Conservation (phyloP, 495 filamentous ascomycete species). For the Aspergillus diversus region DNA sequence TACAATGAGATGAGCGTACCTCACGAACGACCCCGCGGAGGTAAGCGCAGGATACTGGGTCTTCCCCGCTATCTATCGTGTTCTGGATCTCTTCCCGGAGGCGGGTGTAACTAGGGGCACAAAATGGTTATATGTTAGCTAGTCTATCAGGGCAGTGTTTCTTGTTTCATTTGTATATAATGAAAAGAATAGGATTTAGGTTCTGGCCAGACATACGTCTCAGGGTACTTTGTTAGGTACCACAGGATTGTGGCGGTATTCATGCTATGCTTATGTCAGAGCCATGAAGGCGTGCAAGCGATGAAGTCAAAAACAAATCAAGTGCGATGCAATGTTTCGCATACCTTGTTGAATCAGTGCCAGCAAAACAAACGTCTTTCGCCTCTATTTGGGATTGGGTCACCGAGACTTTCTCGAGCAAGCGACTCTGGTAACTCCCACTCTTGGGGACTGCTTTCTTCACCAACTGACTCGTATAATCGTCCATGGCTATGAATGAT, state of each 20-base stretch:
- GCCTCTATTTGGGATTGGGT: conserved; percentile 51
- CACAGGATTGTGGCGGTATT: conserved; percentile 49
- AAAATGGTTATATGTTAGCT: not conserved
- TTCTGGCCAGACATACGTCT: conserved; percentile 35
- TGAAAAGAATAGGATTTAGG: not conserved
- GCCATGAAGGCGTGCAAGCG: too few species aligned
- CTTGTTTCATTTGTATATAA: not conserved
- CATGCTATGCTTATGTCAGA: conserved; percentile 29
- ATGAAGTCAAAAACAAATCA: too few species aligned
- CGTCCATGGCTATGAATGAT: conserved; percentile 41
- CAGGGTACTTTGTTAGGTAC: conserved; percentile 43
- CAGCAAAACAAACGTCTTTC: conserved; percentile 40
- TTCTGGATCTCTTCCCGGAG: conserved; percentile 40
- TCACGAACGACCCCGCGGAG: conserved; percentile 49
- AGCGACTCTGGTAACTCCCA: conserved; percentile 49
- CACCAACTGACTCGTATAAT: conserved; percentile 42
- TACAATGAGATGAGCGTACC: not conserved
- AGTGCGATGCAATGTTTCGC: too few species aligned
- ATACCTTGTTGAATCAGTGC: conserved; percentile 42
- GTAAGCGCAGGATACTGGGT: conserved; percentile 40
- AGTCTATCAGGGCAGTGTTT: not conserved
- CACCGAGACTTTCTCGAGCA: conserved; percentile 43
- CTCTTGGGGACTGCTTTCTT: conserved; percentile 27
- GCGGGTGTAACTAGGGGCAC: conserved; percentile 32
- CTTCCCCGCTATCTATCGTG: conserved; percentile 26